These are phyloP conservation scores for Penicillium verrucosum DNA, from an alignment of 2,329 filamentous ascomycete species.

Conservation along the genomic window DNA sequence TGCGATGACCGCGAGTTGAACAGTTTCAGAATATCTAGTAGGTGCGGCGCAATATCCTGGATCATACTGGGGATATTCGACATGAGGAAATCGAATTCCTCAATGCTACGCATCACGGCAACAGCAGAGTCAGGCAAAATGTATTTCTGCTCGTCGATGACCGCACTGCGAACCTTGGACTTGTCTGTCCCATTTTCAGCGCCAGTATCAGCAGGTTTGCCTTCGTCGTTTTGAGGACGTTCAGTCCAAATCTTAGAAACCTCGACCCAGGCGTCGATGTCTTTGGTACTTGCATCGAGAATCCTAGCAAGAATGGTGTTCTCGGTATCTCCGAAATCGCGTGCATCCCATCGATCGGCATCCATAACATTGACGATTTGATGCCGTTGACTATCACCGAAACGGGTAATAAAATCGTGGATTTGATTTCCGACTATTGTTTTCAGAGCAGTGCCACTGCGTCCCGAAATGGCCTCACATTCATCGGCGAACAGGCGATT, in stretches of 20 bases:
- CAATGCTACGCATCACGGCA: slow-evolving; percentile 74
- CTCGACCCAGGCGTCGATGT: slow-evolving; percentile 55
- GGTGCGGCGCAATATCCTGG: slow-evolving; percentile 70
- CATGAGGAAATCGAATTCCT: slow-evolving; percentile 77
- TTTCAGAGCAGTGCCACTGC: slow-evolving; percentile 58
- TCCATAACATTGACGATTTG: slow-evolving; percentile 58
- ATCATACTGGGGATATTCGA: slow-evolving; percentile 86
- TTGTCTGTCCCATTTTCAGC: slow-evolving; percentile 47
- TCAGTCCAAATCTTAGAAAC: slow-evolving; percentile 51
- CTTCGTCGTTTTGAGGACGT: slow-evolving; percentile 21
- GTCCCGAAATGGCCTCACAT: slow-evolving; percentile 63
- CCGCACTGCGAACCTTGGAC: slow-evolving; percentile 66
- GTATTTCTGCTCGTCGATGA: slow-evolving; percentile 80
- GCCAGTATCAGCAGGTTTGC: slow-evolving; percentile 35
- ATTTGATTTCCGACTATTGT: slow-evolving; percentile 62
- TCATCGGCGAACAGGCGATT: slow-evolving; percentile 65
- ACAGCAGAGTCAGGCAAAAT: slow-evolving; percentile 81
- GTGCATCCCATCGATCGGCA: slow-evolving; percentile 62
- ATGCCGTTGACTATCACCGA: slow-evolving; percentile 57
- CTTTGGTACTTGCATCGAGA: slow-evolving; percentile 57
- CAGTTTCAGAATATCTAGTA: slow-evolving; percentile 82
- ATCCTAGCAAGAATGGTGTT: slow-evolving; percentile 52
- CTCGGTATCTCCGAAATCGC: slow-evolving; percentile 57
- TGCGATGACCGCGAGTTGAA: slow-evolving; percentile 98
- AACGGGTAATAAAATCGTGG: slow-evolving; percentile 57